These are phyloP conservation scores for Prunus mume DNA, from an alignment of 306 rosid species.

Conservation along the genomic window DNA sequence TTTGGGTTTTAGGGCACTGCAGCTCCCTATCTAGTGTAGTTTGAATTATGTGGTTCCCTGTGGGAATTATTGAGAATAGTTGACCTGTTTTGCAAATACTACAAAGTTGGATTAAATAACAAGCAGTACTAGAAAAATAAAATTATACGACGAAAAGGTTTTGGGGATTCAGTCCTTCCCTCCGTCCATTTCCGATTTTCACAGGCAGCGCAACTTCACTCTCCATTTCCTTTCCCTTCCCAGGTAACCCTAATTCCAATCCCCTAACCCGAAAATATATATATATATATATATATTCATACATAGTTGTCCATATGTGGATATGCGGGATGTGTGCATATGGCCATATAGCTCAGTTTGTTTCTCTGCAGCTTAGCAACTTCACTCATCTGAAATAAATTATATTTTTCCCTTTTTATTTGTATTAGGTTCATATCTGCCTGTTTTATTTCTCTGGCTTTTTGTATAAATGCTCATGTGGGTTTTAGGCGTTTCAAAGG, in stretches of 20 bases:
- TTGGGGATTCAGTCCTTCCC: too few relatives aligned
- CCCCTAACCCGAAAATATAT: neutral
- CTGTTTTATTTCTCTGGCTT: neutral
- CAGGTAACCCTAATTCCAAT: neutral
- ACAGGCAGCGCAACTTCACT: neutral
- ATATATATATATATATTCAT: too few relatives aligned
- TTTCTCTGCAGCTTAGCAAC: too few relatives aligned
- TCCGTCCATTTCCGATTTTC: too few relatives aligned
- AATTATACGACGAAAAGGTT: neutral
- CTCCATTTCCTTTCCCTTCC: neutral
- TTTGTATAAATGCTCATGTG: neutral
- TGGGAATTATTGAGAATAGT: neutral
- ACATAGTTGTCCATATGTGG: neutral
- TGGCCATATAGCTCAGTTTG: too few relatives aligned
- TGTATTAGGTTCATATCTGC: neutral
- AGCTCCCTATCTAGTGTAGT: too few relatives aligned
- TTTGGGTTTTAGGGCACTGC: too few relatives aligned
- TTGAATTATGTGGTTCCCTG: too few relatives aligned
- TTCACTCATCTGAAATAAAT: too few relatives aligned
- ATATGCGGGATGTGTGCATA: too few relatives aligned
- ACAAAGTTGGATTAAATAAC: neutral
- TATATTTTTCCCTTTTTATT: too few relatives aligned
- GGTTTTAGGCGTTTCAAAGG: neutral
- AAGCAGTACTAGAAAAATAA: neutral
- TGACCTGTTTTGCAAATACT: neutral